Base-by-base conservation (phyloP, 2,329 filamentous ascomycete genomes). In the Ceratocystis colombiana region DNA sequence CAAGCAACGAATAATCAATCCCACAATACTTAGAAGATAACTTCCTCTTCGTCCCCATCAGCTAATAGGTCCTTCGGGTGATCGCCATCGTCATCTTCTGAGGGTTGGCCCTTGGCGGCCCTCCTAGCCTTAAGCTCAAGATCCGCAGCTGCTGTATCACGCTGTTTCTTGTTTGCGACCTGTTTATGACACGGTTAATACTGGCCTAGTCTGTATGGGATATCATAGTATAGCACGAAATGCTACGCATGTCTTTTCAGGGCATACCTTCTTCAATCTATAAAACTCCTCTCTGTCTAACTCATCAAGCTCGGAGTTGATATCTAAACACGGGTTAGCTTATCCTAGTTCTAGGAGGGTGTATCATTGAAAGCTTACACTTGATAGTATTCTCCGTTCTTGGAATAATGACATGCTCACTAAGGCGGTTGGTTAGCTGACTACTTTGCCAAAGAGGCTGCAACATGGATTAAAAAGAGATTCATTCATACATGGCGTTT, bases 341-440 rank as follows among this genome's bases (percentile, higher is more conserved):
- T 41, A 5, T 41, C 5, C 12, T 15, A 41, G 10, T 15, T 15
- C 37, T 41, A 41, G 5, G 20, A 48, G 15, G 22, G 20, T n/a
- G 20, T 65, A 17, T 33, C 2, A n/a, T 53, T 17, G 5, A n/a
- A 4, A 3, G 72, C 82, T 71, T 78, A 87, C 87, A 99, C 78
- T 96, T 96, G 80, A 99, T 99, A n/a, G 94, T 99, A 73, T 97
- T 99, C 76, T 99, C 94, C 15, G 94, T 99, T 70, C 94, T 84
- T 12, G 94, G 94, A 72, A 99, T 99, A 71, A 99, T 97, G 71
- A 99, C 90, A 75, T 95, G 89, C 76, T 94, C 89, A 73, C 85
- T 88, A 70, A 4, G 7, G 28, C 41, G 8, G 69, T 75, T 70
- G 8, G 69, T 75, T 70, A 74, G 73, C 62, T 93, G 89, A 72